Conservation (phyloP, 2,329 filamentous ascomycete genomes). For the Cordyceps farinosa region DNA sequence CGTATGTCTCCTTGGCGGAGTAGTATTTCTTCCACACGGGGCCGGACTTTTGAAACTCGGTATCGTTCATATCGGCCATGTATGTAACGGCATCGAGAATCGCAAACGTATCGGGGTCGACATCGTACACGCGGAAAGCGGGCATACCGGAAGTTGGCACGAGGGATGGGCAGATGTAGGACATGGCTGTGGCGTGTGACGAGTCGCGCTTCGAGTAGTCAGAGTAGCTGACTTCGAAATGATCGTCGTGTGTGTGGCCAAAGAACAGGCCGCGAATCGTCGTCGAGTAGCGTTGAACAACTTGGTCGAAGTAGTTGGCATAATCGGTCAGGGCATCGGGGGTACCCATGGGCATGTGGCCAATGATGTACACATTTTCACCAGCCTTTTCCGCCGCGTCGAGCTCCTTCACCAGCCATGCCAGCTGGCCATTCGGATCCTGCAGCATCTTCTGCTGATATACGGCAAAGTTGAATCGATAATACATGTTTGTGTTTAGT, state of each 20-base stretch:
- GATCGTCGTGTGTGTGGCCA: slow-evolving; percentile 55
- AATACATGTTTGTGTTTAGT: slow-evolving; percentile 59
- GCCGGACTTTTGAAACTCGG: slow-evolving; percentile 40
- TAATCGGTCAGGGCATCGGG: slow-evolving; percentile 50
- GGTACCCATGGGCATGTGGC: slow-evolving; percentile 53
- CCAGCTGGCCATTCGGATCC: slow-evolving; percentile 51
- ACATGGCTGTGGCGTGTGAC: slow-evolving; percentile 45
- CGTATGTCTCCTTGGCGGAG: slow-evolving; percentile 69
- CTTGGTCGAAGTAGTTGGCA: slow-evolving; percentile 52
- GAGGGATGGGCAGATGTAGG: slow-evolving; percentile 52
- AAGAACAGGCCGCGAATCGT: slow-evolving; percentile 56
- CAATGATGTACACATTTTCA: slow-evolving; percentile 56
- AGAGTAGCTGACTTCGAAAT: slow-evolving; percentile 53
- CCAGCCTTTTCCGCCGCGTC: slow-evolving; percentile 48
- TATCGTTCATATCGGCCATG: slow-evolving; percentile 47
- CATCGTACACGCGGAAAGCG: slow-evolving; percentile 56
- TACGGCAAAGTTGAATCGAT: slow-evolving; percentile 54
- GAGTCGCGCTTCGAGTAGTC: slow-evolving; percentile 43
- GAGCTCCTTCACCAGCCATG: slow-evolving; percentile 53
- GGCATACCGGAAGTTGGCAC: slow-evolving; percentile 54
- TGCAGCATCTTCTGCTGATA: slow-evolving; percentile 48
- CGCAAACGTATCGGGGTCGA: slow-evolving; percentile 55
- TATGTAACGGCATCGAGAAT: slow-evolving; percentile 54
- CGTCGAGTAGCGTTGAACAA: slow-evolving; percentile 49
- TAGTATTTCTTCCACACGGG: slow-evolving; percentile 54